Percentiles rank a stretch among this genome's conserved stretches.
phyloP scores from a whole-genome alignment of 2,329 filamentous ascomycete genomes.

The Cercospora sojina region DNA sequence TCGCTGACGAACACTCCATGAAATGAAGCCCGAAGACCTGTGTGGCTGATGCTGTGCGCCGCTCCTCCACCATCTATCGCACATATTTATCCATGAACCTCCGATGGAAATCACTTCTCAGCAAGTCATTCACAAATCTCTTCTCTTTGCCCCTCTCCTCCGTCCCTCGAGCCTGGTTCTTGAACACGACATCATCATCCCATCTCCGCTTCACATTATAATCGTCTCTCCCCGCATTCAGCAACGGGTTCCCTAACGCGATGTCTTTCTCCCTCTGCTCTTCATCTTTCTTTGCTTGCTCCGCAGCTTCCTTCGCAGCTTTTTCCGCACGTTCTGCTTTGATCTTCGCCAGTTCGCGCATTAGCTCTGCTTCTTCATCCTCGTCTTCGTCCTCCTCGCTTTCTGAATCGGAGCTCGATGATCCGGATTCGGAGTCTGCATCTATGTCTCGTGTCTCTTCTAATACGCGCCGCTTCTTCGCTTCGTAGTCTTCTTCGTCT shows the following conservation, averaged over 20 bases:
- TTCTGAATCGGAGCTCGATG: conserved; percentile 25
- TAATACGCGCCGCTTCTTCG: conserved; percentile 81
- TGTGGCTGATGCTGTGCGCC: background rate
- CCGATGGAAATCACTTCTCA: conserved; percentile 96
- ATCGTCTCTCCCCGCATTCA: conserved; percentile 71
- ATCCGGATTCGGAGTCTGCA: conserved; percentile 64
- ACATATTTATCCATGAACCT: conserved; percentile 73
- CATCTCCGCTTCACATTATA: conserved; percentile 90
- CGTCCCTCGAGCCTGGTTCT: conserved; percentile 93
- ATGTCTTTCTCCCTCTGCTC: conserved; percentile 85
- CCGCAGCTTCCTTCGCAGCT: conserved; percentile 77
- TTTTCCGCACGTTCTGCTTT: conserved; percentile 80
- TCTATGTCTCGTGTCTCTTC: conserved; percentile 88
- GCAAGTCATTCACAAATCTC: conserved; percentile 85
- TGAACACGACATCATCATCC: conserved; percentile 99
- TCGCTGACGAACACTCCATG: background rate
- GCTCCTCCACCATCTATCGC: conserved; percentile 25
- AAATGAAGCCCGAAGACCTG: background rate
- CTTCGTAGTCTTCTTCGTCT: conserved; percentile 66
- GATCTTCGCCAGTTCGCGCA: conserved; percentile 92
- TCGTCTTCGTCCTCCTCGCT: conserved; percentile 75
- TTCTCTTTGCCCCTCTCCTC: conserved; percentile 79
- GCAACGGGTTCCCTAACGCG: conserved; percentile 84
- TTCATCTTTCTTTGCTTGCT: conserved; percentile 75
- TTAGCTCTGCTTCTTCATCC: conserved; percentile 80